phyloP scores from a whole-genome alignment of 305 asterid genomes.

The Solanum aculeatissimum region DNA sequence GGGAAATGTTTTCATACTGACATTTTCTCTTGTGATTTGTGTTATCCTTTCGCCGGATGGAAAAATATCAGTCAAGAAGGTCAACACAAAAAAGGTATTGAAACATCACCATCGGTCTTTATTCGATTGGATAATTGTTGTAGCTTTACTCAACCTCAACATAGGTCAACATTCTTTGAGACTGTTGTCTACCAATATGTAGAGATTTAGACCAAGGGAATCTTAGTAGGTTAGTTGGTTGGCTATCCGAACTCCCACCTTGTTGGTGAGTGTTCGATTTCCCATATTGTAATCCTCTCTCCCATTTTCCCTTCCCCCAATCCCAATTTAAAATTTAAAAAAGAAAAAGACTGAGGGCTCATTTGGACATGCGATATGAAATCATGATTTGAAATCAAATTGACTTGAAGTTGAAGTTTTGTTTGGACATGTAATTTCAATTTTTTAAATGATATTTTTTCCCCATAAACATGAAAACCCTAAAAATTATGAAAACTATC shows the following conservation, averaged over 20 bases:
- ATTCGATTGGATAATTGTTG: neutral
- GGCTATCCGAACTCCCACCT: neutral
- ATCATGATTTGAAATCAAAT: neutral
- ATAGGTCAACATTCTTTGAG: neutral
- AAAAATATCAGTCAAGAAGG: constrained; percentile 50
- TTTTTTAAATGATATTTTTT: neutral
- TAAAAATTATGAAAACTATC: neutral
- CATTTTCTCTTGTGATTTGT: constrained; percentile 1
- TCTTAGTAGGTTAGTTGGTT: neutral
- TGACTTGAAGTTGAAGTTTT: neutral
- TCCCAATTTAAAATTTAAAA: neutral
- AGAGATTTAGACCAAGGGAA: neutral
- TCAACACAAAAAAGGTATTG: constrained; percentile 71
- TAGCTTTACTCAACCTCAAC: constrained; percentile 3
- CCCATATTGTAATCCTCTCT: neutral
- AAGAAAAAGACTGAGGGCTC: neutral
- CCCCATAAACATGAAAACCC: neutral
- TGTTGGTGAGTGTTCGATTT: neutral
- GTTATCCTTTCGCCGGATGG: neutral
- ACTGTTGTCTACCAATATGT: neutral
- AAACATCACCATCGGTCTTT: neutral
- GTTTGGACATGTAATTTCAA: neutral
- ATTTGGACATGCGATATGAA: neutral
- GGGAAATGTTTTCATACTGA: neutral
- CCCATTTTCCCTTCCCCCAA: neutral